Percentiles rank a stretch among this genome's conserved stretches.
Conservation (phyloP, 768 basidiomycete species). For the Mycena leptocephala region DNA sequence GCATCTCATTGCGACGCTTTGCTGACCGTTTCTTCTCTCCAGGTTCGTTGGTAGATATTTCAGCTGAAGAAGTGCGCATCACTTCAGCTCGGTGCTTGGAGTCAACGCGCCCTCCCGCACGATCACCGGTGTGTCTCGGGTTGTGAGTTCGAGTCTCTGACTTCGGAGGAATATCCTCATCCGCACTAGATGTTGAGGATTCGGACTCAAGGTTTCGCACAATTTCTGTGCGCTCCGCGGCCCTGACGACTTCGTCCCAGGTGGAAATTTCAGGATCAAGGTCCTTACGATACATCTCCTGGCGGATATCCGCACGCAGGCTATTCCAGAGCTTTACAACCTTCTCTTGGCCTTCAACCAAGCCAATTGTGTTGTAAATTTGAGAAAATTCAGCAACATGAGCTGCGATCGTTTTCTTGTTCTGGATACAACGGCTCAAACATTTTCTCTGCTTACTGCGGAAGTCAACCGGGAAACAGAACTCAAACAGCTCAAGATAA, state of each 20-base stretch:
- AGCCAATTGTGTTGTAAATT: slow-evolving; percentile 41
- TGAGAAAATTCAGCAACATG: slow-evolving; percentile 45
- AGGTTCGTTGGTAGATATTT: neutral
- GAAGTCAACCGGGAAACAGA: slow-evolving; percentile 54
- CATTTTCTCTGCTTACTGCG: slow-evolving; percentile 12
- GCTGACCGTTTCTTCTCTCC: neutral
- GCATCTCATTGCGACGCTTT: slow-evolving; percentile 29
- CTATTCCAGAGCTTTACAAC: too few relatives aligned
- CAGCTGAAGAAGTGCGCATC: neutral
- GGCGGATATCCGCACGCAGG: neutral
- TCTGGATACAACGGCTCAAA: slow-evolving; percentile 12
- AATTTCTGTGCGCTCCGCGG: slow-evolving; percentile 52
- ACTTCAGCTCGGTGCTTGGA: neutral
- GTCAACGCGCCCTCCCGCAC: slow-evolving; percentile 12
- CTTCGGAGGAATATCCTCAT: neutral
- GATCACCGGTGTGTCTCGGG: neutral
- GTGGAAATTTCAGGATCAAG: slow-evolving; percentile 34
- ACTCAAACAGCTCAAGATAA: slow-evolving; percentile 52
- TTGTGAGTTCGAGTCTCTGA: neutral
- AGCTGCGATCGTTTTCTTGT: slow-evolving; percentile 31
- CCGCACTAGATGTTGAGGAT: too few relatives aligned
- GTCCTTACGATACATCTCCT: neutral
- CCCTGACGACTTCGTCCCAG: slow-evolving; percentile 40
- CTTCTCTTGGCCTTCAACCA: slow-evolving; percentile 29
- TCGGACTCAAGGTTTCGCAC: slow-evolving; percentile 31